Evolutionary conservation across 805 yeast species (phyloP).

Genomic region (Metschnikowia arizonensis): DNA sequence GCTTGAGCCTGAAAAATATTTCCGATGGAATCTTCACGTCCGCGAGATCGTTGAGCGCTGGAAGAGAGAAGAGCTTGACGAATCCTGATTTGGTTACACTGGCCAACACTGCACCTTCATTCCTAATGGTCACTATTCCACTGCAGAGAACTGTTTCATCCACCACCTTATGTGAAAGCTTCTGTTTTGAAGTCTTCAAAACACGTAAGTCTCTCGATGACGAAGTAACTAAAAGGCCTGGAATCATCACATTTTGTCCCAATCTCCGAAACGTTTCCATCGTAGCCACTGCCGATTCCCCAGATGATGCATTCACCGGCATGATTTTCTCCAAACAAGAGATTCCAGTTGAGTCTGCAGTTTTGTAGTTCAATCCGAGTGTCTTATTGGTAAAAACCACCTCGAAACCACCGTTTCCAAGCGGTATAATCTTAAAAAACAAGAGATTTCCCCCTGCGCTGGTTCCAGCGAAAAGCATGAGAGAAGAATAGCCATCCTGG

Average conservation of each 20-base stretch:
- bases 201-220: slow-evolving; percentile 62
- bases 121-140: slow-evolving; percentile 49
- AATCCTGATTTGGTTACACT: slow-evolving; percentile 44
- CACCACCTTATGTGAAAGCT: slow-evolving; percentile 59
- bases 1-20: slow-evolving; percentile 21
- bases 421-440: slow-evolving; percentile 63
- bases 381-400: slow-evolving; percentile 48
- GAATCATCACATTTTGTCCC: slow-evolving; percentile 55
- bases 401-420: slow-evolving; percentile 53
- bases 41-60: slow-evolving; percentile 58
- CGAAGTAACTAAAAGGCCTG: slow-evolving; percentile 56
- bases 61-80: slow-evolving; percentile 49
- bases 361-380: slow-evolving; percentile 33
- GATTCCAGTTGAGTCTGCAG: slow-evolving; percentile 43
- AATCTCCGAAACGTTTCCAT: slow-evolving; percentile 54
- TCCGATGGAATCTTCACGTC: slow-evolving; percentile 38
- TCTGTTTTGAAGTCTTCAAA: slow-evolving; percentile 55
- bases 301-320: slow-evolving; percentile 56
- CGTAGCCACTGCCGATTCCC: slow-evolving; percentile 63
- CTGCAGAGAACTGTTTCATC: slow-evolving; percentile 42
- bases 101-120: slow-evolving; percentile 46
- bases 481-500: slow-evolving; percentile 66
- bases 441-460: slow-evolving; percentile 63
- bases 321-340: slow-evolving; percentile 52
- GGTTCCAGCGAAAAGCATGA: slow-evolving; percentile 73